Percentiles rank a stretch among this genome's conserved stretches.
Conservation (phyloP, 768 basidiomycete species). For the Tylopilus sp. region DNA sequence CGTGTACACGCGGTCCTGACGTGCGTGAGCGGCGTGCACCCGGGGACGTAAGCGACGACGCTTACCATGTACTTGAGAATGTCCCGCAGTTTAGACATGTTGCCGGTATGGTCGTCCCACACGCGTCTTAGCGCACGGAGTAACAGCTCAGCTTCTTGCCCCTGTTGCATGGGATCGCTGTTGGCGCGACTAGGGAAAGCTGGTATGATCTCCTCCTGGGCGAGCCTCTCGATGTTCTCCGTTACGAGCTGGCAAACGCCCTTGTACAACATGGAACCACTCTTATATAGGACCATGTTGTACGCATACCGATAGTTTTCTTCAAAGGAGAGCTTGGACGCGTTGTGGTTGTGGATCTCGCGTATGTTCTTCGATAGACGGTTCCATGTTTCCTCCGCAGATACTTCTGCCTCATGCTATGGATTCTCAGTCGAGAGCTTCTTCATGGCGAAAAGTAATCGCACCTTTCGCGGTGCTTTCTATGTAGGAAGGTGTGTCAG, state of each 20-base stretch:
- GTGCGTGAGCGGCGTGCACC: slow-evolving; percentile 12
- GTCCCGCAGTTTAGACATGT: slow-evolving; percentile 84
- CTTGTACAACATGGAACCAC: slow-evolving; percentile 82
- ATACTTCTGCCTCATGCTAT: slow-evolving; percentile 71
- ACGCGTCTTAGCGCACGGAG: slow-evolving; percentile 79
- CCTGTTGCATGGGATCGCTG: slow-evolving; percentile 68
- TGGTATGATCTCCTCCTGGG: slow-evolving; percentile 71
- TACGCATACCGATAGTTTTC: slow-evolving; percentile 94
- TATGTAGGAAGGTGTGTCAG: slow-evolving; percentile 23
- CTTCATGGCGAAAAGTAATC: slow-evolving; percentile 3
- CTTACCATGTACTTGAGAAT: slow-evolving; percentile 96
- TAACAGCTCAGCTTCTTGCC: slow-evolving; percentile 80
- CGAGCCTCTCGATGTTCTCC: slow-evolving; percentile 80
- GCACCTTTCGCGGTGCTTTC: slow-evolving; percentile 49
- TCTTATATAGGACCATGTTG: slow-evolving; percentile 87
- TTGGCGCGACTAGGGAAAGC: slow-evolving; percentile 73
- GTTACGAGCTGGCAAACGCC: slow-evolving; percentile 77
- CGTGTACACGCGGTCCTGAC: slow-evolving; percentile 88
- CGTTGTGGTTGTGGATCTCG: slow-evolving; percentile 94
- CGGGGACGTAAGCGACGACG: slow-evolving; percentile 15
- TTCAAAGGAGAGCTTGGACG: slow-evolving; percentile 83
- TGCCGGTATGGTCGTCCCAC: slow-evolving; percentile 92
- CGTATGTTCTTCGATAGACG: slow-evolving; percentile 80
- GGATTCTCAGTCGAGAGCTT: slow-evolving; percentile 2
- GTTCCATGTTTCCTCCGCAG: slow-evolving; percentile 82